phyloP scores from a whole-genome alignment of 2,329 filamentous ascomycete genomes.

The Periconia sp. region DNA sequence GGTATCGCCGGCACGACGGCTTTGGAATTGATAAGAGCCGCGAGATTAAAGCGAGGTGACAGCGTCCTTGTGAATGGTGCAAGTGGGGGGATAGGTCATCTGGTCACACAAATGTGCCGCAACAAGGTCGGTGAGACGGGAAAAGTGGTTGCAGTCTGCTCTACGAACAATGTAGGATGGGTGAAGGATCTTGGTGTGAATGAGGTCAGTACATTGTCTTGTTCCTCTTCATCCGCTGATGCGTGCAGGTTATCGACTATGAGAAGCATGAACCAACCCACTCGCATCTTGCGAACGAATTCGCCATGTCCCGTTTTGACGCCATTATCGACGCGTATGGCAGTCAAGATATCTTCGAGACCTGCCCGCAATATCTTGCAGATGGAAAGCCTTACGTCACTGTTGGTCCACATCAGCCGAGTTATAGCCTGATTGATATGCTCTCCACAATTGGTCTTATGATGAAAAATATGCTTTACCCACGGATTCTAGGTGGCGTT shows the following conservation, averaged over 20 bases:
- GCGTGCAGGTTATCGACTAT: conserved; percentile 17
- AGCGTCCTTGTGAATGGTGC: conserved; percentile 58
- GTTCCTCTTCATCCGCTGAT: neutral
- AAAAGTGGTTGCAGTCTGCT: conserved; percentile 54
- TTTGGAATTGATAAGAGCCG: conserved; percentile 41
- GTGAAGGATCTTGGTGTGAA: conserved; percentile 52
- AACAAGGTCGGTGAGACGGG: conserved; percentile 40
- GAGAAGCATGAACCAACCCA: conserved; percentile 7
- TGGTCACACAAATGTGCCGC: conserved; percentile 54
- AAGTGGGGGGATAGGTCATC: conserved; percentile 58
- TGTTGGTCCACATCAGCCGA: conserved; percentile 15
- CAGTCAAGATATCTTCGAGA: conserved; percentile 18
- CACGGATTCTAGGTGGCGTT: conserved; percentile 18
- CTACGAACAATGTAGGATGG: conserved; percentile 50
- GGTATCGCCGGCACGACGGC: conserved; percentile 51
- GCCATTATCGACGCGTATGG: conserved; percentile 23
- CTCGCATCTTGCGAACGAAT: conserved; percentile 9
- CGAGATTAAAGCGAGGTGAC: conserved; percentile 41
- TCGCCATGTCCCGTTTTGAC: conserved; percentile 12
- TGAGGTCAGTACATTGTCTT: conserved; percentile 7
- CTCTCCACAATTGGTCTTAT: conserved; percentile 13
- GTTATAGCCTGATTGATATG: conserved; percentile 13
- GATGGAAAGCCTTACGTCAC: conserved; percentile 20
- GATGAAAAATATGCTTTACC: conserved; percentile 22
- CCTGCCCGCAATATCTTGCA: conserved; percentile 15